Evolutionary conservation across 768 basidiomycete genomes (phyloP).

Genomic region (Lactarius pseudohatsudake): DNA sequence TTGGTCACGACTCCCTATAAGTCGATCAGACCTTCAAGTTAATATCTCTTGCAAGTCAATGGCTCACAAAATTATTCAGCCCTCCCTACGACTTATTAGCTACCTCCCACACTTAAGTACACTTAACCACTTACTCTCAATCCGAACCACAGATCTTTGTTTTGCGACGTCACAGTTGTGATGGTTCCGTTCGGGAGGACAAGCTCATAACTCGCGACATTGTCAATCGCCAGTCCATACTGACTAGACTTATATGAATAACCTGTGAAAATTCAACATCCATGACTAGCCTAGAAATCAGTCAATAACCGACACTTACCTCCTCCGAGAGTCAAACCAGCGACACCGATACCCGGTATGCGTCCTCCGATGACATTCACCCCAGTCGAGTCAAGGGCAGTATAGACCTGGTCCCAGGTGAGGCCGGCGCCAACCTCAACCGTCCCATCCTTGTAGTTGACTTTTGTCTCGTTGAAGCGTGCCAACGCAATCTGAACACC

Average conservation of each 20-base stretch:
- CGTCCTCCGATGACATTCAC: slow-evolving; percentile 33
- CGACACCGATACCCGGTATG: slow-evolving; percentile 32
- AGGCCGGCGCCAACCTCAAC: slow-evolving; percentile 31
- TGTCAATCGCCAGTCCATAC: slow-evolving; percentile 39
- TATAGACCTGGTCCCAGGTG: slow-evolving; percentile 35
- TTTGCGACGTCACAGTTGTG: slow-evolving; percentile 1
- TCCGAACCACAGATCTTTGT: slow-evolving; percentile 15
- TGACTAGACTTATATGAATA: slow-evolving; percentile 37
- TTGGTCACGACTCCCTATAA: slow-evolving; percentile 17
- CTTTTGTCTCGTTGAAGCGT: slow-evolving; percentile 24
- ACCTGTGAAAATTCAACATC: slow-evolving; percentile 24
- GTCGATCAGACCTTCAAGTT: background rate
- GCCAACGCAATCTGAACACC: slow-evolving; percentile 34
- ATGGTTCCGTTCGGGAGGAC: slow-evolving; percentile 34
- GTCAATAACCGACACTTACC: slow-evolving; percentile 19
- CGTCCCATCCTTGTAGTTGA: slow-evolving; percentile 18
- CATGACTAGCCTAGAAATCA: background rate
- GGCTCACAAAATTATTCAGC: slow-evolving; percentile 12
- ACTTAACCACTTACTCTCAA: background rate
- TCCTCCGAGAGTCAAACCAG: slow-evolving; percentile 33
- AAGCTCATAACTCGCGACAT: slow-evolving; percentile 33
- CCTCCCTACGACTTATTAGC: slow-evolving; percentile 2
- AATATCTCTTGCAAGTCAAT: background rate
- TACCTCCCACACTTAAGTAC: background rate
- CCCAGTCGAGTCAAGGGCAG: slow-evolving; percentile 21